Evolutionary conservation across 2,329 filamentous ascomycete species (phyloP).

Genomic region (Fusarium sarcochroum): DNA sequence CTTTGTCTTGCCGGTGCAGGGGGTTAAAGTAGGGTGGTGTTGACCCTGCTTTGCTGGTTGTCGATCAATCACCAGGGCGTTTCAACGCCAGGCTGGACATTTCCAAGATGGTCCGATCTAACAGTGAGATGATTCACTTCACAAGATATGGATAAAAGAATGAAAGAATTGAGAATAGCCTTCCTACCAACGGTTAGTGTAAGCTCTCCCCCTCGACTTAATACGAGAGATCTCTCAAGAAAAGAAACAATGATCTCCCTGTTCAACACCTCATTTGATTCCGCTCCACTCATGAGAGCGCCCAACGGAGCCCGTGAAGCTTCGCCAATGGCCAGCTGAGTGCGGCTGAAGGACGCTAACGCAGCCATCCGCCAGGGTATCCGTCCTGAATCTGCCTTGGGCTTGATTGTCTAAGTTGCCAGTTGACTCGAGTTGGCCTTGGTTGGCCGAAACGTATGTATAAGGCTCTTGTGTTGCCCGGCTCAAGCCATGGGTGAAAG

Average conservation of each 20-base stretch:
- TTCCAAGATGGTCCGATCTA: background rate
- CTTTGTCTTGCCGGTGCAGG: slow-evolving; percentile 10
- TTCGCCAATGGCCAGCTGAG: slow-evolving; percentile 27
- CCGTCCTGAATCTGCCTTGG: slow-evolving; percentile 46
- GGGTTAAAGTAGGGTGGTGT: slow-evolving; percentile 7
- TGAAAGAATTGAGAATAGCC: too few relatives aligned
- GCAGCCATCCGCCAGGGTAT: slow-evolving; percentile 37
- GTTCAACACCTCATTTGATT: slow-evolving; percentile 9
- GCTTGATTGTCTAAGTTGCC: slow-evolving; percentile 9
- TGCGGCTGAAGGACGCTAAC: slow-evolving; percentile 48
- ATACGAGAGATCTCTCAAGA: background rate
- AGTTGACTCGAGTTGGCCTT: background rate
- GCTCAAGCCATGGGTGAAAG: background rate
- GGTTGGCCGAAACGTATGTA: background rate
- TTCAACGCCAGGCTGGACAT: background rate
- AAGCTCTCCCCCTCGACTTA: too few relatives aligned
- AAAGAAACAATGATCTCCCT: background rate
- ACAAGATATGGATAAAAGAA: too few relatives aligned
- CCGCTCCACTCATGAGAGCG: slow-evolving; percentile 27
- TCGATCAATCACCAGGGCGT: background rate
- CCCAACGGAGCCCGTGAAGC: slow-evolving; percentile 26
- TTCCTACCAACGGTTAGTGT: too few relatives aligned
- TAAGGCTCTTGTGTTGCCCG: slow-evolving; percentile 18
- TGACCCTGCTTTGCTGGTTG: slow-evolving; percentile 2
- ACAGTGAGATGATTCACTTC: too few relatives aligned